Conservation (phyloP, 495 filamentous ascomycete genomes). For the Aspergillus steynii region DNA sequence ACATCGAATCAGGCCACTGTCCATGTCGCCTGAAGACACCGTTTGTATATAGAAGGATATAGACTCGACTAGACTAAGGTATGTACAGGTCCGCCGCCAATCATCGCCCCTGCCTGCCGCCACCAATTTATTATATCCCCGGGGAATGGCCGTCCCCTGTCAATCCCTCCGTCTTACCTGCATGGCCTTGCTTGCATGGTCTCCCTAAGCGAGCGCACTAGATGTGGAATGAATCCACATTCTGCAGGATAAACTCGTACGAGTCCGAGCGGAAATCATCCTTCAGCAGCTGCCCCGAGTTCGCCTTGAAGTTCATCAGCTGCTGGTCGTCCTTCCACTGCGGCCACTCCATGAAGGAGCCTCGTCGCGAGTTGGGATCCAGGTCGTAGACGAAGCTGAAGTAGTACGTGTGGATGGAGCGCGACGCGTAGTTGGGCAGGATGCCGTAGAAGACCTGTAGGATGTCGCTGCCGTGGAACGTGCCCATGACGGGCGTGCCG, state of each 20-base stretch:
- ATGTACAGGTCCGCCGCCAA: background rate
- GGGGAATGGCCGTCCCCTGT: background rate
- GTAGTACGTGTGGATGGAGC: constrained; percentile 61
- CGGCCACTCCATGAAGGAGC: constrained; percentile 56
- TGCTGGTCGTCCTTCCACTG: constrained; percentile 54
- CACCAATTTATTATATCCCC: background rate
- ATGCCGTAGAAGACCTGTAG: constrained; percentile 65
- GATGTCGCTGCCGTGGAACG: constrained; percentile 69
- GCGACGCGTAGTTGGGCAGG: constrained; percentile 60
- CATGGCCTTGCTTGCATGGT: background rate
- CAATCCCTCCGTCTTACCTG: background rate
- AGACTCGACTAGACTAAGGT: background rate
- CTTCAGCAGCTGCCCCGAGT: constrained; percentile 42
- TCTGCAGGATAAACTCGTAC: constrained; percentile 48
- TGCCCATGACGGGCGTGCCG: constrained; percentile 68
- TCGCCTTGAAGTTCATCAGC: constrained; percentile 58
- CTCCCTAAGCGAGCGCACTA: constrained; percentile 26
- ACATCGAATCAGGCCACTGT: background rate
- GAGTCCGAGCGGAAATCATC: constrained; percentile 60
- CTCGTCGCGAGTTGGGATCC: constrained; percentile 57
- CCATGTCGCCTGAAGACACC: background rate
- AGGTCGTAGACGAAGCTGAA: constrained; percentile 64
- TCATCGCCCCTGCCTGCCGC: background rate
- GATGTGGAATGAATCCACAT: constrained; percentile 51
- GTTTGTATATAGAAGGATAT: background rate